Evolutionary conservation across 371 early-diverging fungal species (phyloP), one percentile per base, ranked within the genome.

Genomic region (Polyrhizophydium stewartii): DNA sequence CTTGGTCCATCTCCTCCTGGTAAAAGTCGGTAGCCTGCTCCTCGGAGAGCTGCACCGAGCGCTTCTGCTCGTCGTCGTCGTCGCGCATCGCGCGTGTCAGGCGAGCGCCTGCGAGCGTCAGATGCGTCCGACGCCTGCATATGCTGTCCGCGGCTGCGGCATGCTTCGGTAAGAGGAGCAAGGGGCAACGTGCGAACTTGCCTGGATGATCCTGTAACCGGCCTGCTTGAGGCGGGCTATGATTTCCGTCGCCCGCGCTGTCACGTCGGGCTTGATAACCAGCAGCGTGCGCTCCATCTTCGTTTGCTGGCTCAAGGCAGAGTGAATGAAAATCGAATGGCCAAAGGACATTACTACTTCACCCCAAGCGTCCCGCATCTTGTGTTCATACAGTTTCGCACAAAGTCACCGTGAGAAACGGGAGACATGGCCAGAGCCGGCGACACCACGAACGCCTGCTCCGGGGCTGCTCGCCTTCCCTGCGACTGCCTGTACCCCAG

Each of bases 191-290:
- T 32, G 2, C 13, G 25, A 16, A 38, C 63, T 0, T 59, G 75
- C 80, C 56, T 75, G 67, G n/a, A 75, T 55, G 45, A 82, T 69
- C 32, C 71, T 67, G 63, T 78, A 78, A 10, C 83, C 83, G 10
- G 61, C 69, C 25, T 59, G 50, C 38, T 70, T 67, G 30, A 82
- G 59, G 9, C 61, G 47, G 65, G 69, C 63, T 16, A 72, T 33
- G 25, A 82, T 75, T 22, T 76, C 73, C 41, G 58, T n/a, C 41
- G 68, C 72, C 55, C 56, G 55, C 31, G 56, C 43, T 24, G 57
- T 58, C 19, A 64, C 76, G 45, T 78, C 76, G 0, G 82, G 82
- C 38, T 80, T 74, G 24, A 81, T 50, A 13, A 81, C 24, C 27
- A 77, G 53, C 21, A 81, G 64, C 5, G 66, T 57, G 10, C 63